Percentiles rank a stretch among this genome's conserved stretches.
phyloP scores from a whole-genome alignment of 2,329 filamentous ascomycete genomes.

The Cryphonectria japonica region DNA sequence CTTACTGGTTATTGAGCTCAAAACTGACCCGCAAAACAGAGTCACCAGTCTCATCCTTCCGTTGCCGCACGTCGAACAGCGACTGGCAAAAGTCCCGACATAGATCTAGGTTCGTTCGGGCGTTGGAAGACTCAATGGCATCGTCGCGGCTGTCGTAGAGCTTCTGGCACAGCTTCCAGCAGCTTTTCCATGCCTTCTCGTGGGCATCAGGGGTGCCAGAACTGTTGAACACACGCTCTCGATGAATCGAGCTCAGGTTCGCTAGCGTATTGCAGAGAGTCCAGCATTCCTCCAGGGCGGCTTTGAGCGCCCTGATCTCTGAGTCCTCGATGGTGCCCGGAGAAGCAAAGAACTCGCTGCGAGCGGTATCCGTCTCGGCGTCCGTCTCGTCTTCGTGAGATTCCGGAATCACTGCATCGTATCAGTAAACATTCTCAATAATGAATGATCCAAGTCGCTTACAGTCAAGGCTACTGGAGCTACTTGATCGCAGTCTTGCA shows the following conservation, averaged over 20 bases:
- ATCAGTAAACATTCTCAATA: slow-evolving; percentile 34
- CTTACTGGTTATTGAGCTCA: slow-evolving; percentile 88
- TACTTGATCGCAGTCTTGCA: slow-evolving; percentile 64
- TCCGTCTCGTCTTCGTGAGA: slow-evolving; percentile 54
- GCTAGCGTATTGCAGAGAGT: slow-evolving; percentile 90
- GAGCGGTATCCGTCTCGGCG: slow-evolving; percentile 57
- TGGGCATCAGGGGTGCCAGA: slow-evolving; percentile 76
- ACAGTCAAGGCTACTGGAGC: slow-evolving; percentile 80
- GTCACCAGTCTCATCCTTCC: slow-evolving; percentile 78
- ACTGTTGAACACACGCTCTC: slow-evolving; percentile 76
- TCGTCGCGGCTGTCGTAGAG: slow-evolving; percentile 83
- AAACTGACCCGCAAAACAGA: slow-evolving; percentile 91
- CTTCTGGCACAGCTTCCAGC: slow-evolving; percentile 90
- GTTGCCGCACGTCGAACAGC: slow-evolving; percentile 81
- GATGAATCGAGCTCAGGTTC: slow-evolving; percentile 80
- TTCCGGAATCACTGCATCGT: slow-evolving; percentile 55
- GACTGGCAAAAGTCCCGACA: slow-evolving; percentile 92
- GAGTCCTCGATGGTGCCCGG: slow-evolving; percentile 49
- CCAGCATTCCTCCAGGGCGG: slow-evolving; percentile 87
- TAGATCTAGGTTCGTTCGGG: slow-evolving; percentile 78
- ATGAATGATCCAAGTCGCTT: slow-evolving; percentile 35
- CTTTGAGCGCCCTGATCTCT: slow-evolving; percentile 70
- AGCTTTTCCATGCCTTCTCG: slow-evolving; percentile 89
- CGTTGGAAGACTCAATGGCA: slow-evolving; percentile 65
- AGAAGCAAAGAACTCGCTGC: slow-evolving; percentile 50